Base-by-base conservation (phyloP, 2,329 filamentous ascomycete genomes). In the Fusarium hostae region DNA sequence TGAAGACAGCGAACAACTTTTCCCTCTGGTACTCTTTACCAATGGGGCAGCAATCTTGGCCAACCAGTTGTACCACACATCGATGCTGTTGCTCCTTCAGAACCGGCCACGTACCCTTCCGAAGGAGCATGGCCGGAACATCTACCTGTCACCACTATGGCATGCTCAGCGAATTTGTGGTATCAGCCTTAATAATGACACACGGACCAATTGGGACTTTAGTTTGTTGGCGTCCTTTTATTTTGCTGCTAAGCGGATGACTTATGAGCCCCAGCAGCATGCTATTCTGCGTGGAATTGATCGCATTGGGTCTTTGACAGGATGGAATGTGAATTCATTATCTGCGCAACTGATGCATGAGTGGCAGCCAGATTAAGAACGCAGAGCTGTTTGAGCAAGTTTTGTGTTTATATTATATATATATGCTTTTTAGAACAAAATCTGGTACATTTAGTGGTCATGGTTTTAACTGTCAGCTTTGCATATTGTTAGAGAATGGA, bases 41-140 rank as follows among this genome's bases (percentile, higher is more conserved):
- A 82, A 77, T 68, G 79, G 77, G 26, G 80, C 80, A 16, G 78
- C 83, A 0, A 75, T 88, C 22, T 75, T 87, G 1, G 86, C 85
- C 5, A 89, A 88, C 66, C 86, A 88, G 70, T 78, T 89, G 5
- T 89, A 88, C 71, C 87, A 89, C 69, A 86, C 86, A 2, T 85
- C 86, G 4, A 86, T 86, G 80, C 75, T 88, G 11, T 75, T 88
- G 1, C 77, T 89, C 60, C 81, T 89, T 22, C 85, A 85, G 61
- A 82, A 84, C 71, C 85, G 84, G 64, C 87, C 87, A 22, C 81
- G 84, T 8, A 85, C 82, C 5, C 75, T 83, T 7, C 77, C 76
- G 11, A 73, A 78, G 3, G 72, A 77, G 16, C 76, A 77, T 26
- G 76, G 78, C 11, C 76, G 65, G 70, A 81, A 72, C 52, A 79